These are phyloP conservation scores for Fomitopsis pulvina DNA, from an alignment of 768 basidiomycete species.

Conservation along the genomic window DNA sequence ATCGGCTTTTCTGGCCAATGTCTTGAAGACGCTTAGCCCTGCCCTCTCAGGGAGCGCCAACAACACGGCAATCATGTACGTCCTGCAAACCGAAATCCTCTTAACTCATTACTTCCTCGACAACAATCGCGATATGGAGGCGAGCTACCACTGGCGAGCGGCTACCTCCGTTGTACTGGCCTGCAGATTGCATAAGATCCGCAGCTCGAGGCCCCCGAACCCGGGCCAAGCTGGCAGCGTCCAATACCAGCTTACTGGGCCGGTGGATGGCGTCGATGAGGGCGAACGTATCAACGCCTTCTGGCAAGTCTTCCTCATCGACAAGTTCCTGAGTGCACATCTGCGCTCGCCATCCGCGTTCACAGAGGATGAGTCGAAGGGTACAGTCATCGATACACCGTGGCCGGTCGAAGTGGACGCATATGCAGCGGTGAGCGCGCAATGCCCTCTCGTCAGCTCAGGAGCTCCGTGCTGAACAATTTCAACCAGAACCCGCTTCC, in stretches of 20 bases:
- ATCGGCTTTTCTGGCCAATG: slow-evolving; percentile 39
- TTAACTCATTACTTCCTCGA: slow-evolving; percentile 61
- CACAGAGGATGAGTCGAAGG: slow-evolving; percentile 43
- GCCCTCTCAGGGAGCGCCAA: slow-evolving; percentile 20
- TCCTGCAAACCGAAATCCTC: slow-evolving; percentile 40
- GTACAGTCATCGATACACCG: slow-evolving; percentile 30
- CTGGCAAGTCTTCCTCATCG: slow-evolving; percentile 55
- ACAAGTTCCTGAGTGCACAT: slow-evolving; percentile 49
- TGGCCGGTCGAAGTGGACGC: slow-evolving; percentile 33
- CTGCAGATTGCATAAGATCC: slow-evolving; percentile 22
- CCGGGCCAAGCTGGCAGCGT: not conserved
- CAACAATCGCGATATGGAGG: slow-evolving; percentile 51
- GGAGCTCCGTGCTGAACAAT: not conserved
- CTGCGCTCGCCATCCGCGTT: slow-evolving; percentile 48
- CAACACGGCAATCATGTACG: slow-evolving; percentile 29
- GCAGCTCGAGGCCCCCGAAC: slow-evolving; percentile 14
- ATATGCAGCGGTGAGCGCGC: slow-evolving; percentile 24
- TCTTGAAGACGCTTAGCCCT: slow-evolving; percentile 44
- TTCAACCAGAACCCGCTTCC: slow-evolving; percentile 38
- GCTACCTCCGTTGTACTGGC: slow-evolving; percentile 30
- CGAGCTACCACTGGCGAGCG: slow-evolving; percentile 42
- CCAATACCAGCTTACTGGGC: not conserved
- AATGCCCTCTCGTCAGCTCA: not conserved
- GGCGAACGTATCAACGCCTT: slow-evolving; percentile 63
- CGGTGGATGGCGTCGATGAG: slow-evolving; percentile 35